A percentile compares a stretch with the other conserved stretches of the same genome.
Conservation (phyloP, 768 basidiomycete species). For the Aureoboletus auriporus region DNA sequence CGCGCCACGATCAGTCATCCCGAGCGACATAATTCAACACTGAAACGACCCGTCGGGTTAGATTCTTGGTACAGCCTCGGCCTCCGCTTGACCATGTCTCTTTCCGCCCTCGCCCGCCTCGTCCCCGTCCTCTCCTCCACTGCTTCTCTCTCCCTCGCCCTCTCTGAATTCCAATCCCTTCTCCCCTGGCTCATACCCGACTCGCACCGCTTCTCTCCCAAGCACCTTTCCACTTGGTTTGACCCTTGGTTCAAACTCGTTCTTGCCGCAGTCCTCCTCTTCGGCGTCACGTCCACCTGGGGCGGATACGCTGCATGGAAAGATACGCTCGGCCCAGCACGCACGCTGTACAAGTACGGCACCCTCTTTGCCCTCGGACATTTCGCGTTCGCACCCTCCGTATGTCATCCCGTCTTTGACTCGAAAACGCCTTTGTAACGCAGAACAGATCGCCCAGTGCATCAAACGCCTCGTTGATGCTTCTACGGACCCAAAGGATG, state of each 20-base stretch:
- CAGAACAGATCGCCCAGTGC: not conserved
- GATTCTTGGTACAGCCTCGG: too few species aligned
- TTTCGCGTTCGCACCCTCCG: slow-evolving; percentile 1
- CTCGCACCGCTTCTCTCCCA: not conserved
- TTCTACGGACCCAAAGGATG: not conserved
- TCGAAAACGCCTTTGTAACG: not conserved
- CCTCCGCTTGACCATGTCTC: too few species aligned
- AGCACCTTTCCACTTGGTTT: not conserved
- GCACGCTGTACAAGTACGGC: slow-evolving; percentile 1
- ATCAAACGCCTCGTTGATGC: not conserved
- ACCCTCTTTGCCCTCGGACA: slow-evolving; percentile 6
- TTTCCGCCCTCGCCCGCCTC: not conserved
- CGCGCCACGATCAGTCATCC: too few species aligned
- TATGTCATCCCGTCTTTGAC: not conserved
- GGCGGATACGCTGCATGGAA: not conserved
- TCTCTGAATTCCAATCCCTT: not conserved
- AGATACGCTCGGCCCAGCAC: not conserved
- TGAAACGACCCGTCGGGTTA: too few species aligned
- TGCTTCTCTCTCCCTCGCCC: slow-evolving; percentile 1
- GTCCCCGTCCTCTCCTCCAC: slow-evolving; percentile 5
- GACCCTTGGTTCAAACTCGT: not conserved
- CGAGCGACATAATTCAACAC: too few species aligned
- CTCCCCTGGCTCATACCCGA: not conserved
- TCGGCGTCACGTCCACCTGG: not conserved
- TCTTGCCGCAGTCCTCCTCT: not conserved